Percentiles rank a stretch among this genome's conserved stretches.
phyloP scores from a whole-genome alignment of 371 early-diverging fungal genomes.

The Encephalitozoon cuniculi region DNA sequence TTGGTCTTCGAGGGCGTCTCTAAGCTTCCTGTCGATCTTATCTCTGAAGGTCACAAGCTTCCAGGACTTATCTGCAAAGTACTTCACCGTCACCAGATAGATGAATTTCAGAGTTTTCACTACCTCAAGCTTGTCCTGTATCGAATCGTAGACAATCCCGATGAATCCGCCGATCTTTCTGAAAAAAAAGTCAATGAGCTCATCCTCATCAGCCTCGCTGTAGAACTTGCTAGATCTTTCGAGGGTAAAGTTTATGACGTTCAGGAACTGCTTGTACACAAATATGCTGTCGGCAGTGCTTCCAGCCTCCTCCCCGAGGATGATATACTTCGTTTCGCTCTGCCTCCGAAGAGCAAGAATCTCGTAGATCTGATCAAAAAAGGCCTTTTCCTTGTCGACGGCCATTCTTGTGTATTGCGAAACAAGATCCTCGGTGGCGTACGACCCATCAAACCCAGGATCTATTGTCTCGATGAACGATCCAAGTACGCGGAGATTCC shows the following conservation, averaged over 20 bases:
- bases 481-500: slow-evolving; percentile 12
- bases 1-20: slow-evolving; percentile 21
- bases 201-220: slow-evolving; percentile 28
- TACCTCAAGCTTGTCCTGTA: slow-evolving; percentile 3
- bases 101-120: slow-evolving; percentile 5
- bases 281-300: neutral
- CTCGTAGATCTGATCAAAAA: slow-evolving; percentile 42
- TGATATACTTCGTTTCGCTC: slow-evolving; percentile 13
- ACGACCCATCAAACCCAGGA: neutral
- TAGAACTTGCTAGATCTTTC: slow-evolving; percentile 23
- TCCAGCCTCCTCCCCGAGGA: slow-evolving; percentile 7
- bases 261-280: slow-evolving; percentile 22
- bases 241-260: slow-evolving; percentile 9
- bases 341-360: slow-evolving; percentile 5
- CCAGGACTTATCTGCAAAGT: slow-evolving; percentile 22
- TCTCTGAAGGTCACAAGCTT: slow-evolving; percentile 8
- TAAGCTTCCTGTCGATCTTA: neutral
- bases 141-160: slow-evolving; percentile 10
- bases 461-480: slow-evolving; percentile 6
- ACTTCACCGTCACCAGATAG: slow-evolving; percentile 21
- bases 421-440: slow-evolving; percentile 20
- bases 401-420: slow-evolving; percentile 1
- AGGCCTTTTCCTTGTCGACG: slow-evolving; percentile 34
- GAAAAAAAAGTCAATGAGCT: slow-evolving; percentile 26
- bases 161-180: slow-evolving; percentile 24